Conservation (phyloP, 1,284 basidiomycete species). For the Leccinum pachyderme region DNA sequence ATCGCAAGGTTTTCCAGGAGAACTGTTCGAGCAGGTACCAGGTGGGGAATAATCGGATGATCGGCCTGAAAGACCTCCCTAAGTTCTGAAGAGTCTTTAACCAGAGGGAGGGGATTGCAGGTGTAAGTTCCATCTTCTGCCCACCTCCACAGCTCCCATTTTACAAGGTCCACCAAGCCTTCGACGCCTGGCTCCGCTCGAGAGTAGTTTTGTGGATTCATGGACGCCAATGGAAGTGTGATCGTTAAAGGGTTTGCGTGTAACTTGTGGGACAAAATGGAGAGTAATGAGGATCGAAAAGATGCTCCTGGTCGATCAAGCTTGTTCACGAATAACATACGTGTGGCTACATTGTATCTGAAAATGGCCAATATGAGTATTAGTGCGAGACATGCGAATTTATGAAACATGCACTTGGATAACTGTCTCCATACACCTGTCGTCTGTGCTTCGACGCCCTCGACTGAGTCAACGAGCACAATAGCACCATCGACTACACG, state of each 20-base stretch:
- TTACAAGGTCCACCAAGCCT: constrained; percentile 77
- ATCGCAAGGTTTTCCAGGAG: constrained; percentile 78
- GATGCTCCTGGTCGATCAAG: constrained; percentile 84
- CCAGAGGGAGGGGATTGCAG: constrained; percentile 52
- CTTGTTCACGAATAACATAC: constrained; percentile 86
- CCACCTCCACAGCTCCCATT: constrained; percentile 81
- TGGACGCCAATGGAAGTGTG: constrained; percentile 77
- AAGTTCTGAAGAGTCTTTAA: constrained; percentile 41
- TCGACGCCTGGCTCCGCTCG: constrained; percentile 73
- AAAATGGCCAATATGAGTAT: constrained; percentile 1
- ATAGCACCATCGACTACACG: constrained; percentile 88
- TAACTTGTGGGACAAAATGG: constrained; percentile 69
- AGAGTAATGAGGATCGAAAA: constrained; percentile 65
- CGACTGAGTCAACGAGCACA: constrained; percentile 85
- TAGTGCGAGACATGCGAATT: neutral
- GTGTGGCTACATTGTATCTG: constrained; percentile 76
- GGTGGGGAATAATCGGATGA: constrained; percentile 67
- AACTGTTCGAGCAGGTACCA: constrained; percentile 64
- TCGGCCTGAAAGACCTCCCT: constrained; percentile 46
- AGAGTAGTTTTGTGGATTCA: constrained; percentile 60
- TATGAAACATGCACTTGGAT: constrained; percentile 57
- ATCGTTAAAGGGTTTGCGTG: constrained; percentile 73
- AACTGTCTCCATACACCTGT: constrained; percentile 86
- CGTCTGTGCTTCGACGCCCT: constrained; percentile 89
- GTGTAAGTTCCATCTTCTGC: constrained; percentile 44